Evolutionary conservation across 1,284 basidiomycete species (phyloP).

Genomic region (Cystobasidiaceae sp.): DNA sequence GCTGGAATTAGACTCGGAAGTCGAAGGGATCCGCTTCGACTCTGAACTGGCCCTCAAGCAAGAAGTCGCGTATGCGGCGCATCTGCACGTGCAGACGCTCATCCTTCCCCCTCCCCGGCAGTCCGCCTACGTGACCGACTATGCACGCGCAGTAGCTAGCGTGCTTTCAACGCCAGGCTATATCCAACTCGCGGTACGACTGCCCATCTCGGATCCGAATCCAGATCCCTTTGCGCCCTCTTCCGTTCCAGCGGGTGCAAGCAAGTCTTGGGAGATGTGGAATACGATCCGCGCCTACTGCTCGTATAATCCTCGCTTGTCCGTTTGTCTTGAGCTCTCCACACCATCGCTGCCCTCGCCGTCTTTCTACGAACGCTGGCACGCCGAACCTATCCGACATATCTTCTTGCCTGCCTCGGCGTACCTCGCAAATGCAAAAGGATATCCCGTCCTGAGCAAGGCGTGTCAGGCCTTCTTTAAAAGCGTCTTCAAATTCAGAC

Average conservation of each 20-base stretch:
- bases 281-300: conserved; percentile 85
- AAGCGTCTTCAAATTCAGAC: conserved; percentile 64
- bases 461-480: conserved; percentile 80
- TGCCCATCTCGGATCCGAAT: conserved; percentile 68
- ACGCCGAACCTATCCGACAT: conserved; percentile 80
- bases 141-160: conserved; percentile 80
- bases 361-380: conserved; percentile 68
- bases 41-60: conserved; percentile 91
- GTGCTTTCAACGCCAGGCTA: conserved; percentile 56
- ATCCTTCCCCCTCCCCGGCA: conserved; percentile 88
- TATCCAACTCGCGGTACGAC: conserved; percentile 56
- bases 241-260: conserved; percentile 34
- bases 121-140: conserved; percentile 76
- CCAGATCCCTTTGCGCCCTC: conserved; percentile 37
- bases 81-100: conserved; percentile 76
- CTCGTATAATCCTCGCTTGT: conserved; percentile 74
- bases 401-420: conserved; percentile 82
- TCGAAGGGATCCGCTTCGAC: conserved; percentile 93
- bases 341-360: conserved; percentile 71
- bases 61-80: conserved; percentile 87
- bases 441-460: conserved; percentile 94
- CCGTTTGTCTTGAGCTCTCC: conserved; percentile 84
- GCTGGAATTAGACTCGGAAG: conserved; percentile 87
- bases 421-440: conserved; percentile 93
- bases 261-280: conserved; percentile 95